Evolutionary conservation across 352 stramenopile genomes (phyloP).

Genomic region (Phytophthora brassicae): DNA sequence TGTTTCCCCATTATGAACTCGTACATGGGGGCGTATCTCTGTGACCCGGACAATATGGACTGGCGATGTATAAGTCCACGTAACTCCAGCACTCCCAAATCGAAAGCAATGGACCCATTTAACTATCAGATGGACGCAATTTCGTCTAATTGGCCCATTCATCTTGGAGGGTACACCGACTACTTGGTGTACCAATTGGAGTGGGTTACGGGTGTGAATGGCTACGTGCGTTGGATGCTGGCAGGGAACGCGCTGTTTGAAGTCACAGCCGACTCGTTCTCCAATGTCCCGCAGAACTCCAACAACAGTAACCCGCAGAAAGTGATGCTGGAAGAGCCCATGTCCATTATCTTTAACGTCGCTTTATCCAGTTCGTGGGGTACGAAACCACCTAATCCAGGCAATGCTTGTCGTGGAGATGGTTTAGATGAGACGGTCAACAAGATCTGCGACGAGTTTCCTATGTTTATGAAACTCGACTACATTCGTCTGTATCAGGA

Average conservation of each 20-base stretch:
- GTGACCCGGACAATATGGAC: constrained; percentile 49
- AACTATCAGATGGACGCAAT: constrained; percentile 57
- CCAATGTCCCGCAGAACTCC: constrained; percentile 38
- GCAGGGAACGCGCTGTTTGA: constrained; percentile 83
- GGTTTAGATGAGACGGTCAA: constrained; percentile 44
- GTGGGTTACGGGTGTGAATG: constrained; percentile 41
- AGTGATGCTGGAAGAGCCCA: constrained; percentile 91
- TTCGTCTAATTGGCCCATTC: constrained; percentile 82
- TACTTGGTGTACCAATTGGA: constrained; percentile 51
- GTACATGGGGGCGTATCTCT: constrained; percentile 56
- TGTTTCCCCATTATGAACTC: constrained; percentile 58
- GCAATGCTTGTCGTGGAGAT: constrained; percentile 25
- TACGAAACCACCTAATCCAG: constrained; percentile 31
- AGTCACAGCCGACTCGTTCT: constrained; percentile 59
- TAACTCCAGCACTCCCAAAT: constrained; percentile 36
- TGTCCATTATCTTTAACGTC: constrained; percentile 93
- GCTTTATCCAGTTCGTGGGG: constrained; percentile 85
- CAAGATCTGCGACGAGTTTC: constrained; percentile 53
- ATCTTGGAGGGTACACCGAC: constrained; percentile 66
- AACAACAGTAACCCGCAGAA: constrained; percentile 60
- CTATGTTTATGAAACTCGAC: constrained; percentile 79
- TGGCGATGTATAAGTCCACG: constrained; percentile 44
- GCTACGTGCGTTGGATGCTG: constrained; percentile 59
- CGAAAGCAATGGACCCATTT: constrained; percentile 46
- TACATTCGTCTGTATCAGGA: constrained; percentile 88